Conservation (phyloP, 495 filamentous ascomycete genomes). For the Daldinia grandis region DNA sequence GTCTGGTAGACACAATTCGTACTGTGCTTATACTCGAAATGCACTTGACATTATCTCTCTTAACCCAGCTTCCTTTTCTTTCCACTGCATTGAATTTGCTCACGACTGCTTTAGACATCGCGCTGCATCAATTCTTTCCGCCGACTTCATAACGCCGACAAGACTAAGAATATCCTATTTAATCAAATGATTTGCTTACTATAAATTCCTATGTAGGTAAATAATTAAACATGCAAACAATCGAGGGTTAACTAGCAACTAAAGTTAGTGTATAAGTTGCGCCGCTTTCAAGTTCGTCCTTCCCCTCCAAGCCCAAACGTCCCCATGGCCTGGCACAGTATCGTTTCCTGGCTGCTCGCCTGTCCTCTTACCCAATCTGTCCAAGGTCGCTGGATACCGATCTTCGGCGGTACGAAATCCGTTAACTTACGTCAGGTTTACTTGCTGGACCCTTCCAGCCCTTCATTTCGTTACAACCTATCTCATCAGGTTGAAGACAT, state of each 20-base stretch:
- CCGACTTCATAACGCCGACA: background rate
- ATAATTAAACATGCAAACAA: background rate
- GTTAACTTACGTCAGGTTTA: constrained; percentile 37
- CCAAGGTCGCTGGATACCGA: constrained; percentile 33
- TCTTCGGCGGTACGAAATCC: constrained; percentile 37
- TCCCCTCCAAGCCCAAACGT: background rate
- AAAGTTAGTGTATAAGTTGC: background rate
- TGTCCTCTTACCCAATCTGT: constrained; percentile 42
- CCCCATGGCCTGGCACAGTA: constrained; percentile 13
- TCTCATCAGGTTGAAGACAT: constrained; percentile 22
- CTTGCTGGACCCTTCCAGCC: constrained; percentile 34
- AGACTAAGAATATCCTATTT: background rate
- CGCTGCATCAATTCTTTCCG: background rate
- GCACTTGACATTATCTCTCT: constrained; percentile 1
- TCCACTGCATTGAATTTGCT: background rate
- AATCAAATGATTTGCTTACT: too few species aligned
- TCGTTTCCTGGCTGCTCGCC: constrained; percentile 21
- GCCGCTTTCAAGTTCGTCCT: background rate
- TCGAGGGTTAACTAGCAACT: too few species aligned
- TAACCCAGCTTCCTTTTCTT: constrained; percentile 6
- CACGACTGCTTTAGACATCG: background rate
- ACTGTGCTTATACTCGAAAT: constrained; percentile 26
- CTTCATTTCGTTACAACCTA: constrained; percentile 12
- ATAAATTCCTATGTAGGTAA: background rate
- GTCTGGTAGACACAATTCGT: constrained; percentile 26